These are phyloP conservation scores for Aspergillus sclerotialis DNA, from an alignment of 2,329 filamentous ascomycete species.

Conservation along the genomic window DNA sequence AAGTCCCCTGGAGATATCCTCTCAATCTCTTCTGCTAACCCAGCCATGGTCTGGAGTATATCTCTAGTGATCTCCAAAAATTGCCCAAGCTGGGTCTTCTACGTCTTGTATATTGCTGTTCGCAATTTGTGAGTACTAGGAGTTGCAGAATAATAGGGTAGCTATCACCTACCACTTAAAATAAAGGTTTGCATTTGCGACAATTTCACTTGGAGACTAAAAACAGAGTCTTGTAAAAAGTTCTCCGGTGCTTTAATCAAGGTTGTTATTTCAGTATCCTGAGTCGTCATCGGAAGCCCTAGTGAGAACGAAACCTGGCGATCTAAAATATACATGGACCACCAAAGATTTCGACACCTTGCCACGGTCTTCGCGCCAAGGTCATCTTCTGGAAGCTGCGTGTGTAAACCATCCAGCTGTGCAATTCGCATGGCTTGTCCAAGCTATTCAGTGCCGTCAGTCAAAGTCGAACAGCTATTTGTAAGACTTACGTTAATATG, in stretches of 20 bases:
- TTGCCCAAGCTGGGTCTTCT: conserved; percentile 23
- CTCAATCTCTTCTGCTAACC: conserved; percentile 33
- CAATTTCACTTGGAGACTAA: conserved; percentile 31
- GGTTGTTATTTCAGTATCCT: conserved; percentile 33
- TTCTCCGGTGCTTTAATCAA: conserved; percentile 18
- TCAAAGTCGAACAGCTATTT: background rate
- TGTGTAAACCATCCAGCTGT: conserved; percentile 36
- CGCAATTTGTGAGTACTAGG: background rate
- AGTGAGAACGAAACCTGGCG: conserved; percentile 34
- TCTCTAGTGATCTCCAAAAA: conserved; percentile 31
- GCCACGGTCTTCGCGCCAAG: conserved; percentile 23
- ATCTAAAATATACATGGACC: conserved; percentile 37
- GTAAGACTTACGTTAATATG: conserved; percentile 20
- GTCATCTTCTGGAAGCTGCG: conserved; percentile 31
- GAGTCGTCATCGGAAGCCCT: conserved; percentile 30
- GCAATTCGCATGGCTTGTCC: conserved; percentile 36
- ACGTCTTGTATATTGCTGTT: conserved; percentile 30
- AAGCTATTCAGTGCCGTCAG: conserved; percentile 17
- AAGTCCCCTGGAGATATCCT: conserved; percentile 27
- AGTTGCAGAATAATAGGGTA: background rate
- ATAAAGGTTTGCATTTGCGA: conserved; percentile 30
- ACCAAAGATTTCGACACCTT: conserved; percentile 34
- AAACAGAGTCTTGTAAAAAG: conserved; percentile 19
- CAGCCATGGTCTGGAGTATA: conserved; percentile 30
- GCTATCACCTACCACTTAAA: conserved; percentile 21